A percentile compares a stretch with the other conserved stretches of the same genome.
Evolutionary conservation across 352 stramenopile species (phyloP).

Genomic region (Elongisporangium anandrum): DNA sequence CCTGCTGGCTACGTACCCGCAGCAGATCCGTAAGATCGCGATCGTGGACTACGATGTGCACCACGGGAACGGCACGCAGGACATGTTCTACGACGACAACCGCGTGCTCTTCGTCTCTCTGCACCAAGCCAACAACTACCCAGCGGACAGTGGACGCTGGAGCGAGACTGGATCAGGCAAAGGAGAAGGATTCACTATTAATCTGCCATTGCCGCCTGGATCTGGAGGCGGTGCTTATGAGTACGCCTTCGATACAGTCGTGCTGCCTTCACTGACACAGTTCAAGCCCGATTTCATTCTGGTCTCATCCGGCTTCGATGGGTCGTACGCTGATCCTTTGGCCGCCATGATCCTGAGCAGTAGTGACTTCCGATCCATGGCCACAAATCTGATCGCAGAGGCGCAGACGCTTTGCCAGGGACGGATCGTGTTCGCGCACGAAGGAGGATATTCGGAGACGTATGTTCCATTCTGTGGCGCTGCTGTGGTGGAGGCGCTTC

Average conservation of each 20-base stretch:
- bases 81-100: conserved; percentile 82
- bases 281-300: conserved; percentile 83
- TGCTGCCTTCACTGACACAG: conserved; percentile 53
- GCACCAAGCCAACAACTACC: conserved; percentile 84
- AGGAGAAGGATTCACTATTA: conserved; percentile 63
- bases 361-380: conserved; percentile 63
- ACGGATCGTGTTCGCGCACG: conserved; percentile 68
- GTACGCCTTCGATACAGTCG: conserved; percentile 57
- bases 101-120: conserved; percentile 73
- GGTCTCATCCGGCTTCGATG: conserved; percentile 74
- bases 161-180: conserved; percentile 33
- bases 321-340: conserved; percentile 78
- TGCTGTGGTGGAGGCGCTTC: conserved; percentile 70
- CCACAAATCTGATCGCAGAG: conserved; percentile 36
- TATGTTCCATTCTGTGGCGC: conserved; percentile 90
- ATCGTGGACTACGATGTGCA: conserved; percentile 96
- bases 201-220: conserved; percentile 83
- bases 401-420: conserved; percentile 42
- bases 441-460: conserved; percentile 83
- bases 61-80: conserved; percentile 96
- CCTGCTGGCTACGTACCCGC: conserved; percentile 46
- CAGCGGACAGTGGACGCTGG: conserved; percentile 37
- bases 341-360: conserved; percentile 84
- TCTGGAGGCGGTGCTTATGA: conserved; percentile 70
- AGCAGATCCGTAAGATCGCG: conserved; percentile 80